phyloP scores from a whole-genome alignment of 371 early-diverging fungal species.

The Apophysomyces sp. region DNA sequence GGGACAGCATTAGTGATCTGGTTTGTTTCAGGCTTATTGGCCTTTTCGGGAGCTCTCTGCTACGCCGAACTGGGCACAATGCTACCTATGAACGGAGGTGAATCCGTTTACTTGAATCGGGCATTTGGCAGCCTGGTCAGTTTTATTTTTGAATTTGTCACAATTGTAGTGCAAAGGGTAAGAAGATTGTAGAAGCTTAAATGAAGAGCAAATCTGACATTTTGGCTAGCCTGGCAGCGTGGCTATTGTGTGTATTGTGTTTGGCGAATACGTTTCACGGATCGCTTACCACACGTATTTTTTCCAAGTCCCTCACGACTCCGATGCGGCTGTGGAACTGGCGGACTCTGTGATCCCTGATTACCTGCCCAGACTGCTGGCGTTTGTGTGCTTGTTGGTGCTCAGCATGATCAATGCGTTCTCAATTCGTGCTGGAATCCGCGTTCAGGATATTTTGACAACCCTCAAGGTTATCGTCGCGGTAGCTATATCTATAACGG shows the following conservation, averaged over 20 bases:
- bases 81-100: conserved; percentile 87
- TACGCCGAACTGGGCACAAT: conserved; percentile 88
- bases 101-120: conserved; percentile 77
- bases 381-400: conserved; percentile 58
- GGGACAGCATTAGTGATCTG: conserved; percentile 79
- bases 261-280: conserved; percentile 75
- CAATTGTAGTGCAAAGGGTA: conserved; percentile 65
- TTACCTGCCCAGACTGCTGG: conserved; percentile 72
- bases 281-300: conserved; percentile 61
- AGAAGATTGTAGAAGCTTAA: conserved; percentile 1
- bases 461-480: conserved; percentile 79
- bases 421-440: conserved; percentile 70
- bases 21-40: conserved; percentile 74
- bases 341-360: conserved; percentile 48
- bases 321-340: conserved; percentile 42
- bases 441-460: conserved; percentile 82
- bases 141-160: conserved; percentile 81
- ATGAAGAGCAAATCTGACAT: not conserved
- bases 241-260: conserved; percentile 77
- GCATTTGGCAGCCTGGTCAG: conserved; percentile 78
- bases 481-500: conserved; percentile 72
- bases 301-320: conserved; percentile 44
- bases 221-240: conserved; percentile 63
- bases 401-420: conserved; percentile 74
- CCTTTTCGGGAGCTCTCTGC: conserved; percentile 74